Evolutionary conservation across 78 protist species (phyloP).

Genomic region (Protostelium mycophagum): DNA sequence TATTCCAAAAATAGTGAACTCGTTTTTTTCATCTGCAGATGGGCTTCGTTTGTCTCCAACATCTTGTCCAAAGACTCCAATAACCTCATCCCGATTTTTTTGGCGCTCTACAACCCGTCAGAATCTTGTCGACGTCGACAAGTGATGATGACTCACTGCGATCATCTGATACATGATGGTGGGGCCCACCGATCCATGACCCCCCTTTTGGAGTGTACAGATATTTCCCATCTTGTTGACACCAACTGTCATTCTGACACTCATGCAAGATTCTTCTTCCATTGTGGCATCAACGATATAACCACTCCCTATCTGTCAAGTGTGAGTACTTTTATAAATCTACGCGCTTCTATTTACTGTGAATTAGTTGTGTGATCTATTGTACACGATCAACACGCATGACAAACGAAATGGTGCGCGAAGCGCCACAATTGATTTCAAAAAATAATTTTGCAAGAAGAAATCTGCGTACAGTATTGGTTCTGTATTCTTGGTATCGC

Average conservation of each 20-base stretch:
- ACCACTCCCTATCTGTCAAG: conserved; percentile 27
- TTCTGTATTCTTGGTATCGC: too few species aligned
- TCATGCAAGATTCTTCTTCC: conserved; percentile 69
- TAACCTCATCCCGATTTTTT: not conserved
- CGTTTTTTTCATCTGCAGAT: not conserved
- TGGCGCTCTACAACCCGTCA: not conserved
- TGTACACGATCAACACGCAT: too few species aligned
- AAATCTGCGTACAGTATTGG: too few species aligned
- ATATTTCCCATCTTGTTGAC: conserved; percentile 28
- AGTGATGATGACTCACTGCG: not conserved
- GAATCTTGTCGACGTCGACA: not conserved
- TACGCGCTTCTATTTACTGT: too few species aligned
- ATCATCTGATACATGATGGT: conserved; percentile 51
- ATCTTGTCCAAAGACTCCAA: not conserved
- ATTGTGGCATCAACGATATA: conserved; percentile 55
- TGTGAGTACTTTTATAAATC: too few species aligned
- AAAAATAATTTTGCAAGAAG: too few species aligned
- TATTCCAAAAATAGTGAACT: too few species aligned
- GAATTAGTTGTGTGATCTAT: too few species aligned
- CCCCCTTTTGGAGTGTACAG: conserved; percentile 67
- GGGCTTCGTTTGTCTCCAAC: not conserved
- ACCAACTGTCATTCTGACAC: conserved; percentile 50
- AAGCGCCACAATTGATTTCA: too few species aligned
- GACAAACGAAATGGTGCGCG: too few species aligned
- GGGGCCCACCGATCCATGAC: conserved; percentile 50